Base-by-base conservation (phyloP, 305 asterid genomes). In the Fraxinus angustifolia region DNA sequence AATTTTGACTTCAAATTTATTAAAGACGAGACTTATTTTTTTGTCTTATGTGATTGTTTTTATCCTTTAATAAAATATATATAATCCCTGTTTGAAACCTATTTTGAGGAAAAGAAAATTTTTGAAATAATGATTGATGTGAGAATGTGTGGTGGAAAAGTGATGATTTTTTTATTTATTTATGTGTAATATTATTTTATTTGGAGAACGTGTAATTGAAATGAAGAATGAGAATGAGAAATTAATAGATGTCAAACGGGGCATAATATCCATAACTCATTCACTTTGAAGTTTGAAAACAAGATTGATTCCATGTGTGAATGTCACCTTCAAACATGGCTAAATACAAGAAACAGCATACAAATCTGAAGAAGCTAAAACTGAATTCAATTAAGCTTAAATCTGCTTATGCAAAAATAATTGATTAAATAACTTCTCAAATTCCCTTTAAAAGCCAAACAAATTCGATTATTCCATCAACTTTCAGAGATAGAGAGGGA, bases 401-500 rank as follows among this genome's bases (percentile, higher is more conserved):
- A 14, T 16, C 10, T n/a, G 23, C 23, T 17, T 8, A 33, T 50
- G 56, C 50, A 68, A 50, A 60, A 60, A 23, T 7, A 60, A 21
- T 21, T 60, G 71, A 60, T 60, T 60, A 60, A 34, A 6, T 21
- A 73, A 60, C 42, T 60, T 48, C 11, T 12, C 71, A 26, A 82
- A 62, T 0, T 14, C 68, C 60, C 84, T 78, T 70, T 84, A 83
- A 82, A 82, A 72, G 83, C 79, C 76, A 10, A 79, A 38, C 80
- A 70, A 70, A 31, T 31, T 70, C 75, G 12, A 70, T 70, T 31
- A 70, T 30, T 16, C 26, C 75, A 30, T 16, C 42, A 70, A 30
- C 40, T 11, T 35, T 30, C 42, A 4, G 42, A 70, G 40, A 70
- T 4, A 70, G 7, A 70, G 75, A 70, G 75, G 5, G 23, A 33